Percentiles rank a stretch among this genome's conserved stretches.
Conservation (phyloP, 2,329 filamentous ascomycete species). For the Phaeoacremonium minimum region DNA sequence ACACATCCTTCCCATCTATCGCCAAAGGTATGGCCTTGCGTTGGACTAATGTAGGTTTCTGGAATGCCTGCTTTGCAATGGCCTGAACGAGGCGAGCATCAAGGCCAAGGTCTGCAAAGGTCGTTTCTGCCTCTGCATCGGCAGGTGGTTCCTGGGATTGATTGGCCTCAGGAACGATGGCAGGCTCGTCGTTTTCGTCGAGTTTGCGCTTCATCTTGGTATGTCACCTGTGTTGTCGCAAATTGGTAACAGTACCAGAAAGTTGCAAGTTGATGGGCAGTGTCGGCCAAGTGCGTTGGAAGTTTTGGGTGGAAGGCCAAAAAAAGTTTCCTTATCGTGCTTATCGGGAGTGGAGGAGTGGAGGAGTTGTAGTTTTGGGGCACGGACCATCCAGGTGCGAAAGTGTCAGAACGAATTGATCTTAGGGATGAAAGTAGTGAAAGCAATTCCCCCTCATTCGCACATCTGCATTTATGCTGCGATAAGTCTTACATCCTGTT, state of each 20-base stretch:
- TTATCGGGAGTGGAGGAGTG: neutral
- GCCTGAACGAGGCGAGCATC: slow-evolving; percentile 84
- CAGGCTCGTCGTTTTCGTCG: slow-evolving; percentile 48
- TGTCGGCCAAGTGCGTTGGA: neutral
- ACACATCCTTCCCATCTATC: slow-evolving; percentile 80
- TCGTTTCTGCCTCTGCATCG: slow-evolving; percentile 14
- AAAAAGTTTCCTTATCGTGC: neutral
- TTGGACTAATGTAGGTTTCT: slow-evolving; percentile 85
- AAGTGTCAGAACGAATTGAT: neutral
- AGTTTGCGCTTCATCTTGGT: slow-evolving; percentile 57
- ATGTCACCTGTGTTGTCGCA: neutral
- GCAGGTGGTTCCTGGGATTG: slow-evolving; percentile 18
- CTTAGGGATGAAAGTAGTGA: neutral
- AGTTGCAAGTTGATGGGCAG: neutral
- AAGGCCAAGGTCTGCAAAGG: slow-evolving; percentile 72
- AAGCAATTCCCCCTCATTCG: too few relatives aligned
- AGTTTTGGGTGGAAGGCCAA: neutral
- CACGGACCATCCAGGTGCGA: neutral
- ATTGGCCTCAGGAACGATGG: slow-evolving; percentile 23
- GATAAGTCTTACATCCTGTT: too few relatives aligned
- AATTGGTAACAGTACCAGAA: slow-evolving; percentile 1
- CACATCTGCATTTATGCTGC: too few relatives aligned
- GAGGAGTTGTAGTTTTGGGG: too few relatives aligned
- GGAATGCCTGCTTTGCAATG: slow-evolving; percentile 77
- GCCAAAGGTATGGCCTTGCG: slow-evolving; percentile 82